Evolutionary conservation across 2,329 filamentous ascomycete genomes (phyloP).

Genomic region (Microthyrium microscopicum): DNA sequence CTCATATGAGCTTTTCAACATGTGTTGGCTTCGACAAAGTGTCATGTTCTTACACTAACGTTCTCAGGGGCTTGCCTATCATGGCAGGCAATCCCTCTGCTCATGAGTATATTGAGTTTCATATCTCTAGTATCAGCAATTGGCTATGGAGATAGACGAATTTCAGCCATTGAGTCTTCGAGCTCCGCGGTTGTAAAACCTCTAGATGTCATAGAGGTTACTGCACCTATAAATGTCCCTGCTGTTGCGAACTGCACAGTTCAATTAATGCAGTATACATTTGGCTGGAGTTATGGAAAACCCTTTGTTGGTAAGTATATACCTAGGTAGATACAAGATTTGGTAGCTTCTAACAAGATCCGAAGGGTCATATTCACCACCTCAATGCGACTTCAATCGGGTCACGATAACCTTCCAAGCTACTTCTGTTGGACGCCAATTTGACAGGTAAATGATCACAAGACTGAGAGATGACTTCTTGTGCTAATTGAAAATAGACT

Average conservation of each 20-base stretch:
- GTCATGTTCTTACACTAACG: too few relatives aligned
- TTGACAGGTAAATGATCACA: conserved; percentile 31
- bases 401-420: conserved; percentile 65
- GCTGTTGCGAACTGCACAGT: conserved; percentile 28
- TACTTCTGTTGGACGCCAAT: conserved; percentile 54
- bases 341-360: not conserved
- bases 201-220: too few relatives aligned
- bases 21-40: too few relatives aligned
- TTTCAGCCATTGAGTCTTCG: too few relatives aligned
- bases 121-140: too few relatives aligned
- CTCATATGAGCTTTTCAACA: too few relatives aligned
- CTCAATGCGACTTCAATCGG: conserved; percentile 52
- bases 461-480: not conserved
- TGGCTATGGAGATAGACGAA: too few relatives aligned
- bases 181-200: too few relatives aligned
- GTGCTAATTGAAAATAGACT: not conserved
- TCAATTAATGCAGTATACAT: conserved; percentile 53
- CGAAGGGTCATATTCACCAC: conserved; percentile 47
- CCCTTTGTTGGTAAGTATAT: conserved; percentile 49
- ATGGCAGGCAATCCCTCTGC: too few relatives aligned
- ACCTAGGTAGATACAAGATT: not conserved
- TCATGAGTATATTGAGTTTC: too few relatives aligned
- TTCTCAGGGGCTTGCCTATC: too few relatives aligned
- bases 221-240: too few relatives aligned
- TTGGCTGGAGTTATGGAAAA: conserved; percentile 55